A percentile compares a stretch with the other conserved stretches of the same genome.
phyloP scores from a whole-genome alignment of 345 rosid genomes.

The Bruguiera gymnorhiza region DNA sequence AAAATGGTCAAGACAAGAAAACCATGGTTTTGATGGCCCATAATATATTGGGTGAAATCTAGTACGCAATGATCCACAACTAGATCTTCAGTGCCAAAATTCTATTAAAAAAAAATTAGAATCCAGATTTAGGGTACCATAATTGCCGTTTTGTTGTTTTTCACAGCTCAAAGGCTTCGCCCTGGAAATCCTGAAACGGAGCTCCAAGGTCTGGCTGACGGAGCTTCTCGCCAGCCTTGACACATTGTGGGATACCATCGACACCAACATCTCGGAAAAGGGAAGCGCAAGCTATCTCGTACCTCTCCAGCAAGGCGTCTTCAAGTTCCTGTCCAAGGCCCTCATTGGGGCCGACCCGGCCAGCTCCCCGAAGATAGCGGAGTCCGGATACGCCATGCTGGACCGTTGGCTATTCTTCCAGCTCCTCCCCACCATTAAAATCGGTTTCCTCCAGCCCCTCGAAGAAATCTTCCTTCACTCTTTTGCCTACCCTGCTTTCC shows the following conservation, averaged over 20 bases:
- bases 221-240: constrained; percentile 51
- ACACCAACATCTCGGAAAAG: constrained; percentile 37
- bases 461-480: constrained; percentile 81
- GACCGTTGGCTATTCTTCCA: constrained; percentile 67
- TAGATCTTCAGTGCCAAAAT: too few species aligned
- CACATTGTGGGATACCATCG: constrained; percentile 51
- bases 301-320: constrained; percentile 54
- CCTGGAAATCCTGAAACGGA: constrained; percentile 53
- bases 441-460: constrained; percentile 52
- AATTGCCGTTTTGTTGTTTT: background rate
- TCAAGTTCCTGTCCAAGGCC: constrained; percentile 56
- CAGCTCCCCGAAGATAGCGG: constrained; percentile 36
- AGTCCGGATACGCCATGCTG: constrained; percentile 47
- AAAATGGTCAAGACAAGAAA: too few species aligned
- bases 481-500: constrained; percentile 57
- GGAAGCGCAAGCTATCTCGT: constrained; percentile 33
- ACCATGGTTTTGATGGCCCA: too few species aligned
- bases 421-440: constrained; percentile 50
- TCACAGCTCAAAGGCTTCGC: constrained; percentile 54
- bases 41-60: too few species aligned
- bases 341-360: constrained; percentile 64
- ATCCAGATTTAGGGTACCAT: too few species aligned
- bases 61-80: too few species aligned
- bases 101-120: too few species aligned
- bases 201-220: constrained; percentile 60